Conservation (phyloP, 2,329 filamentous ascomycete genomes). For the Mycosphaerella sp. region DNA sequence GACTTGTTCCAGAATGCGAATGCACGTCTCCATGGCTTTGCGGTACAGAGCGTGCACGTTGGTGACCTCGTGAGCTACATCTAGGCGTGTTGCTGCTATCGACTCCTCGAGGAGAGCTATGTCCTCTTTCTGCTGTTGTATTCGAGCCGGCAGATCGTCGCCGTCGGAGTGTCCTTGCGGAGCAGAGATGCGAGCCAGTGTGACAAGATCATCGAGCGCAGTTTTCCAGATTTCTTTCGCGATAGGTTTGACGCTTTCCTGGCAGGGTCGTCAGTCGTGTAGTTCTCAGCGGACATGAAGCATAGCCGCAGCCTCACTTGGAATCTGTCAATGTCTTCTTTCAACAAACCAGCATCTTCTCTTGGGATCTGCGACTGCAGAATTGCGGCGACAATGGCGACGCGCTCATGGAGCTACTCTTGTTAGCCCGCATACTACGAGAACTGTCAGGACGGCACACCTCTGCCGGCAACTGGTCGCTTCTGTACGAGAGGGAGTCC, state of each 20-base stretch:
- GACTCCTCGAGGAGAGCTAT: slow-evolving; percentile 20
- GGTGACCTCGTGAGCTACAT: slow-evolving; percentile 33
- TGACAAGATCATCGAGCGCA: slow-evolving; percentile 28
- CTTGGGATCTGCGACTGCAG: slow-evolving; percentile 35
- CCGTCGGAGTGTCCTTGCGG: slow-evolving; percentile 11
- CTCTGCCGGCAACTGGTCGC: slow-evolving; percentile 38
- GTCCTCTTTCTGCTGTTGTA: slow-evolving; percentile 16
- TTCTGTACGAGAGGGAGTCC: slow-evolving; percentile 32
- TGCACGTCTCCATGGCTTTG: slow-evolving; percentile 34
- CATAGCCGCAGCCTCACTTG: slow-evolving; percentile 15
- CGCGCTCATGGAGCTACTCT: slow-evolving; percentile 37
- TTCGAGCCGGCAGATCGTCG: slow-evolving; percentile 13
- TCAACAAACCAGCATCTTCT: slow-evolving; percentile 37
- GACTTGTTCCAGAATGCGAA: slow-evolving; percentile 43
- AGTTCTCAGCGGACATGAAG: too few relatives aligned
- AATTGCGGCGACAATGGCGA: slow-evolving; percentile 39
- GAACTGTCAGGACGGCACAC: slow-evolving; percentile 18
- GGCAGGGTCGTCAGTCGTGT: not conserved
- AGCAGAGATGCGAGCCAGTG: slow-evolving; percentile 32
- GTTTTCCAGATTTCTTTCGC: slow-evolving; percentile 33
- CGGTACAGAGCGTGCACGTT: slow-evolving; percentile 36
- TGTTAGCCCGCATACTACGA: not conserved
- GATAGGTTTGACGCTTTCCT: slow-evolving; percentile 35
- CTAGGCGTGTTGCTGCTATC: slow-evolving; percentile 30
- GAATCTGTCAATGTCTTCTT: slow-evolving; percentile 38